These are phyloP conservation scores for Colletotrichum spinosum DNA, from an alignment of 2,329 filamentous ascomycete species.

Conservation along the genomic window DNA sequence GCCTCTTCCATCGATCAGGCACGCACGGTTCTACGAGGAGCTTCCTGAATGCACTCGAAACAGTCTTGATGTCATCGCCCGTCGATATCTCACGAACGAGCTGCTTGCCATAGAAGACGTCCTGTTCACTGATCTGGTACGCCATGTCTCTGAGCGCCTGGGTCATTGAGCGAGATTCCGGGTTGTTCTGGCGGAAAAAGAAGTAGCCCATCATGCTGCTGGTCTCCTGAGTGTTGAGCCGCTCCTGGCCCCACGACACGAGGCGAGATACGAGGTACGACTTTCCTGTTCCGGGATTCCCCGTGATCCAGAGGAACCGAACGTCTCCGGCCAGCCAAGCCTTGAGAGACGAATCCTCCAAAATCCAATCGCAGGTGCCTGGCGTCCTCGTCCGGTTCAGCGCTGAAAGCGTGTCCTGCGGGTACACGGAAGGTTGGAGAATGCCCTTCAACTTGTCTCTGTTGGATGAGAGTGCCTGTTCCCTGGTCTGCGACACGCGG, in stretches of 20 bases:
- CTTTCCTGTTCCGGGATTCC: constrained; percentile 60
- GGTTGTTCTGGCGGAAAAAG: constrained; percentile 61
- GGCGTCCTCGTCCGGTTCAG: constrained; percentile 54
- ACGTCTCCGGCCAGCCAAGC: constrained; percentile 53
- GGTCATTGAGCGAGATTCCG: constrained; percentile 56
- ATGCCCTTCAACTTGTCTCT: constrained; percentile 54
- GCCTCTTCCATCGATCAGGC: constrained; percentile 46
- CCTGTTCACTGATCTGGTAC: constrained; percentile 59
- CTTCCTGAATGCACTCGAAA: constrained; percentile 56
- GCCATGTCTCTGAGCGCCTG: constrained; percentile 59
- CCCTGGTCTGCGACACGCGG: constrained; percentile 39
- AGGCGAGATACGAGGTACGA: constrained; percentile 58
- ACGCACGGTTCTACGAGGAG: constrained; percentile 54
- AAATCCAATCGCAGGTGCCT: constrained; percentile 60
- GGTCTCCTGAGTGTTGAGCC: constrained; percentile 40
- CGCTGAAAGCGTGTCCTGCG: constrained; percentile 54
- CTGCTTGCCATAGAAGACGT: constrained; percentile 57
- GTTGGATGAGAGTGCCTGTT: constrained; percentile 46
- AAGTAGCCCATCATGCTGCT: constrained; percentile 54
- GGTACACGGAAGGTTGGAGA: constrained; percentile 54
- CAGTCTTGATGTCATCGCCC: constrained; percentile 55
- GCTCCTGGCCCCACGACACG: constrained; percentile 53
- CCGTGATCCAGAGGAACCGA: constrained; percentile 56
- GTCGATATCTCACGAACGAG: constrained; percentile 49
- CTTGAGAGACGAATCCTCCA: constrained; percentile 51